These are phyloP conservation scores for Allodekkera sacchari DNA, from an alignment of 805 yeast genomes.

Conservation along the genomic window DNA sequence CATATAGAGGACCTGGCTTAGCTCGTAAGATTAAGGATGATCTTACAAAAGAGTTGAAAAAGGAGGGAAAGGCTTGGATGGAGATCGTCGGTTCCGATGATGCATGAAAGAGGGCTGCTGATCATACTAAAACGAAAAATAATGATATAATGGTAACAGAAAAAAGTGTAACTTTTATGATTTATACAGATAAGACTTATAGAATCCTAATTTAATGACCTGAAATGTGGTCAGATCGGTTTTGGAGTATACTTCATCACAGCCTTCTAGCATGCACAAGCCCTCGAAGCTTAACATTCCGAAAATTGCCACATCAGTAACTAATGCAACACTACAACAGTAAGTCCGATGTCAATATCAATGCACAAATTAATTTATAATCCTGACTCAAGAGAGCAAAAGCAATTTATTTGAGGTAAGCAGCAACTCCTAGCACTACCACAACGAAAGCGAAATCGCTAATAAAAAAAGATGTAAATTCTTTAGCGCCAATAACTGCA, in stretches of 20 bases:
- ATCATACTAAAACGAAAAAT: background rate
- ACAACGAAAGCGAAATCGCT: constrained; percentile 22
- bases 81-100: constrained; percentile 64
- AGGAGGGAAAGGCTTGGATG: constrained; percentile 79
- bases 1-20: constrained; percentile 87
- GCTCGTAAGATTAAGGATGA: constrained; percentile 55
- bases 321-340: background rate
- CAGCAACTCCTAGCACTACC: constrained; percentile 16
- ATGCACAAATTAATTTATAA: background rate
- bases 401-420: constrained; percentile 6
- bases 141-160: no score
- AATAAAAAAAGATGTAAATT: constrained; percentile 15
- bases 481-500: constrained; percentile 17
- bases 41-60: constrained; percentile 48
- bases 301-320: no score
- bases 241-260: no score
- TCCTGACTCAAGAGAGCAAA: background rate
- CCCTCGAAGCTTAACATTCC: no score
- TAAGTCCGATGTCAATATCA: background rate
- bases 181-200: no score
- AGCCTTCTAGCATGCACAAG: no score
- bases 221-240: no score
- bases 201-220: no score
- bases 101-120: constrained; percentile 14
- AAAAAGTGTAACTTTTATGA: no score